Evolutionary conservation across 352 stramenopile species (phyloP).

Genomic region (Phytopythium oedochilum): DNA sequence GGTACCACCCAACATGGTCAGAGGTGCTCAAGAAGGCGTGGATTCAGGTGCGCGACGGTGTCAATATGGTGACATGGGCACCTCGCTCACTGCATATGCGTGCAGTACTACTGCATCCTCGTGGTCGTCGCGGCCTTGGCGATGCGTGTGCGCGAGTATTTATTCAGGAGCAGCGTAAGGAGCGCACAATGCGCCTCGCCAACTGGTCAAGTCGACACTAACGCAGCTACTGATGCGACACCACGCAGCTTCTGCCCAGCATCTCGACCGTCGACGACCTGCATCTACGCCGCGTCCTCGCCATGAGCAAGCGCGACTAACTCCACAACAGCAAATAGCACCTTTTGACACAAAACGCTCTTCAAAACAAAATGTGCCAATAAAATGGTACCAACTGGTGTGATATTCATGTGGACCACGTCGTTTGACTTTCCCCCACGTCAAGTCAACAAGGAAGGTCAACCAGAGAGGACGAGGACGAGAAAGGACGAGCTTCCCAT

Average conservation of each 20-base stretch:
- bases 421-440: not conserved
- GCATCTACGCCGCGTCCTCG: conserved; percentile 3
- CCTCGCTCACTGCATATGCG: not conserved
- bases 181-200: not conserved
- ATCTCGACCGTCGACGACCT: conserved; percentile 26
- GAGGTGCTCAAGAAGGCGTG: conserved; percentile 62
- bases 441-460: conserved; percentile 3
- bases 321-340: no score
- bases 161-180: conserved; percentile 38
- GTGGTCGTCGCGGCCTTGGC: conserved; percentile 25
- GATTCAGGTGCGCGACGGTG: conserved; percentile 52
- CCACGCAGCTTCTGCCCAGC: conserved; percentile 20
- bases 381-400: not conserved
- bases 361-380: not conserved
- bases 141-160: conserved; percentile 26
- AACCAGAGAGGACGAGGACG: not conserved
- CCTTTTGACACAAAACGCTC: no score
- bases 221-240: not conserved
- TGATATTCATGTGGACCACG: conserved; percentile 8
- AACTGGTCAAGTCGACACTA: not conserved
- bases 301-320: not conserved
- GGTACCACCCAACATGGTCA: conserved; percentile 50
- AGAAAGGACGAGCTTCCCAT: not conserved
- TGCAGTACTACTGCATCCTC: conserved; percentile 45
- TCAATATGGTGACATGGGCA: no score